Base-by-base conservation (phyloP, 176 grass and related monocot genomes). In the Musa itinerans region DNA sequence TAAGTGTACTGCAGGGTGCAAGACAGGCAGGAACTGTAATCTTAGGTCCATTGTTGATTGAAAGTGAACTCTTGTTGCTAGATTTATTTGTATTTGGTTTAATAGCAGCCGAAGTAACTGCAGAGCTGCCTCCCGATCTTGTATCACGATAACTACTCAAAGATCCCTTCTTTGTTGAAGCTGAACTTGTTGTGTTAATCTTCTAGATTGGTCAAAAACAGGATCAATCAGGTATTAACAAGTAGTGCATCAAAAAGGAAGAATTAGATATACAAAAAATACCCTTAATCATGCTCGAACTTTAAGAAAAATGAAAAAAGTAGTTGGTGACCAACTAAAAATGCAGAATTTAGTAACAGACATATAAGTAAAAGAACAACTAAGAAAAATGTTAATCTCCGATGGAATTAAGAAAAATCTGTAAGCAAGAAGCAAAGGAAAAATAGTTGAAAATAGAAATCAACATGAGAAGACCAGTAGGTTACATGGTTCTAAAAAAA, bases 131-230 rank as follows among this genome's bases (percentile, higher is more conserved):
- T 51, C 43, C 61, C 20, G 22, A 64, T 25, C 50, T 81, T 59
- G 1, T 73, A 86, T 63, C 70, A 29, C 53, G 84, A 65, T 20
- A 64, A 51, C 80, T 79, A 68, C 74, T 63, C 52, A 82, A 57
- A 54, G 90, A 70, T 78, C 64, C 74, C 74, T 89, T 92, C 69
- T 89, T 89, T 22, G 73, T 78, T 61, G 80, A 87, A 80, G 58
- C 78, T 24, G 79, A 74, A 72, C 55, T 72, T 69, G 79, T 71
- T 65, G 77, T 65, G 72, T 76, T 89, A 53, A 77, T 73, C 53
- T 74, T 89, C 90, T 92, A 76, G 82, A 78, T 29, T 19, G 59
- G 76, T 21, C 43, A 53, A 23, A 54, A 58, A 49, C 13, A 53
- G 72, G 63, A 0, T 71, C 59, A 63, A 77, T 78, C 58, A 81